A percentile compares a stretch with the other conserved stretches of the same genome.
These are phyloP conservation scores for Euphorbia peplus DNA, from an alignment of 345 rosid species.

Conservation along the genomic window DNA sequence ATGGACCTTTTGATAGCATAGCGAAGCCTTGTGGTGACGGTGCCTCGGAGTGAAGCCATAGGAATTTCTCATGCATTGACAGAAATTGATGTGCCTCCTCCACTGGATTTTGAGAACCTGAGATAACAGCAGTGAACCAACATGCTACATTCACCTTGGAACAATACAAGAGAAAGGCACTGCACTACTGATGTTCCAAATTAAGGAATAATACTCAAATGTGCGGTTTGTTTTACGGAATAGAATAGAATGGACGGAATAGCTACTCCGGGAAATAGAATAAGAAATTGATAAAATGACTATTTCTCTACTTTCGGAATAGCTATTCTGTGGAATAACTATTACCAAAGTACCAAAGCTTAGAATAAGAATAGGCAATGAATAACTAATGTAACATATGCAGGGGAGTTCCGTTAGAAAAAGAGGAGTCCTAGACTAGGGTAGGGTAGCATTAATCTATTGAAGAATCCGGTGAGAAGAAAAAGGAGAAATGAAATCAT, in stretches of 20 bases:
- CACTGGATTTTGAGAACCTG: not conserved
- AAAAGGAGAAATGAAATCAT: not conserved
- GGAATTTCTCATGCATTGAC: not conserved
- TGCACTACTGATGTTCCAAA: not conserved
- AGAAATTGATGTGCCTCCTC: not conserved
- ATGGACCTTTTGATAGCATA: slow-evolving; percentile 8
- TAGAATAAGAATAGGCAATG: too few species aligned
- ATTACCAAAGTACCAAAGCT: too few species aligned
- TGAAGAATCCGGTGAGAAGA: not conserved
- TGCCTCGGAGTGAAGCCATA: slow-evolving; percentile 3
- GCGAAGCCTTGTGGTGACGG: not conserved
- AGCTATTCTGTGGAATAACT: too few species aligned
- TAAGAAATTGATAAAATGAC: too few species aligned
- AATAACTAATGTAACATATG: too few species aligned
- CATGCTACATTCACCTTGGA: not conserved
- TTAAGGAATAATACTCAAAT: not conserved
- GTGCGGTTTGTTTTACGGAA: too few species aligned
- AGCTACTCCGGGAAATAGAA: too few species aligned
- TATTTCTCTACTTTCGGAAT: too few species aligned
- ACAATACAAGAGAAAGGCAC: too few species aligned
- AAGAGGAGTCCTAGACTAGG: not conserved
- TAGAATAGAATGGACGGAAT: too few species aligned
- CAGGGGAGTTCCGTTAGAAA: not conserved
- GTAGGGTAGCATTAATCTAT: not conserved
- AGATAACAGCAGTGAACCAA: not conserved